Conservation (phyloP, 257 asterid species). For the Gentiana dahurica region DNA sequence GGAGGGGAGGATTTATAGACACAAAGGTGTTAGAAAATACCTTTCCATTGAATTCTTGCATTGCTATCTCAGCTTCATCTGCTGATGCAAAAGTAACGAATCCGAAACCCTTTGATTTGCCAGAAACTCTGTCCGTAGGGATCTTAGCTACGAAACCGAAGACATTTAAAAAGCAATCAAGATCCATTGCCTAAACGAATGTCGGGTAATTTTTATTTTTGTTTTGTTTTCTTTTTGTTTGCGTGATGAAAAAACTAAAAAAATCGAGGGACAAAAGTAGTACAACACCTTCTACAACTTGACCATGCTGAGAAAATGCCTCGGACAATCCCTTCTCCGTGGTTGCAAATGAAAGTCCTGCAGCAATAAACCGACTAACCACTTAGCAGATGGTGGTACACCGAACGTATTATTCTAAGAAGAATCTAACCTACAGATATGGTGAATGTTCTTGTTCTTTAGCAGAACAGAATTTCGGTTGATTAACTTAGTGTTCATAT, state of each 20-base stretch:
- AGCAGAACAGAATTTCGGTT: too few relatives aligned
- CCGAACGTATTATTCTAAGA: too few relatives aligned
- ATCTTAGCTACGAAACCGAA: slow-evolving; percentile 47
- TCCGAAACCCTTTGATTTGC: slow-evolving; percentile 84
- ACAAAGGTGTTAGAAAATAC: slow-evolving; percentile 17
- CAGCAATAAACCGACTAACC: background rate
- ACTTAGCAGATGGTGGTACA: too few relatives aligned
- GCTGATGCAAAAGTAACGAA: slow-evolving; percentile 82
- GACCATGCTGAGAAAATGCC: slow-evolving; percentile 70
- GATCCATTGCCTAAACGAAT: background rate
- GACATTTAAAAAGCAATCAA: slow-evolving; percentile 8
- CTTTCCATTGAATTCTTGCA: slow-evolving; percentile 72
- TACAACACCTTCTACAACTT: slow-evolving; percentile 71
- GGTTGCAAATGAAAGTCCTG: slow-evolving; percentile 80
- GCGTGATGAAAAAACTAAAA: background rate
- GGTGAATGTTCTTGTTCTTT: too few relatives aligned
- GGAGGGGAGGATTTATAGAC: background rate
- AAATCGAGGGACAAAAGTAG: background rate
- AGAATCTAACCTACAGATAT: too few relatives aligned
- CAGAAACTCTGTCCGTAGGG: slow-evolving; percentile 66
- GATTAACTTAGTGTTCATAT: too few relatives aligned
- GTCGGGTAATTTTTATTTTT: too few relatives aligned
- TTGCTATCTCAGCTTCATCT: slow-evolving; percentile 75
- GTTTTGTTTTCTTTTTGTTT: too few relatives aligned
- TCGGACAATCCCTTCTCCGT: slow-evolving; percentile 52